Conservation (phyloP, 208 protist genomes). For the Leishmania braziliensis region DNA sequence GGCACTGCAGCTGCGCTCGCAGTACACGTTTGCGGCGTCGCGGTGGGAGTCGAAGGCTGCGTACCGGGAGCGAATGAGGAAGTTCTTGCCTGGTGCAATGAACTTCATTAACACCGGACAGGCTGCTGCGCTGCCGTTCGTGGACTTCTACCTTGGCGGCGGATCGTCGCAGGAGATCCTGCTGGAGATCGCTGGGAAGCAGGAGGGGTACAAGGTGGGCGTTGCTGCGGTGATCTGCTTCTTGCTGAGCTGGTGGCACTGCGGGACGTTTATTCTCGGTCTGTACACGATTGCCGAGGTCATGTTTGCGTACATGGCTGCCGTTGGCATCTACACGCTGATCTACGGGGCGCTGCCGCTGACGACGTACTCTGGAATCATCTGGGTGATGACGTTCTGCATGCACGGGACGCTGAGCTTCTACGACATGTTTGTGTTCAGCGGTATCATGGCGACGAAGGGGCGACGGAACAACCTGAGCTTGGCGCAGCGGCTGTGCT, state of each 20-base stretch:
- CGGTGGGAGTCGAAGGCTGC: not conserved
- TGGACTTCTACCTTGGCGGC: slow-evolving; percentile 40
- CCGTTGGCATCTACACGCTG: slow-evolving; percentile 41
- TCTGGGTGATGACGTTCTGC: slow-evolving; percentile 60
- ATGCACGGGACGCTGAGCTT: slow-evolving; percentile 66
- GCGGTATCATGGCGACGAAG: slow-evolving; percentile 60
- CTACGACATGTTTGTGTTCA: slow-evolving; percentile 69
- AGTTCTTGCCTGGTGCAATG: slow-evolving; percentile 22
- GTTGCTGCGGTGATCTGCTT: slow-evolving; percentile 42
- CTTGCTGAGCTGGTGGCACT: slow-evolving; percentile 43
- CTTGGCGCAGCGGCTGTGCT: slow-evolving; percentile 66
- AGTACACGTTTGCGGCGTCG: slow-evolving; percentile 40
- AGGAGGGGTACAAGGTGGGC: slow-evolving; percentile 48
- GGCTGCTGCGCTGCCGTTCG: not conserved
- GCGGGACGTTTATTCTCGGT: slow-evolving; percentile 37
- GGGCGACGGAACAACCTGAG: slow-evolving; percentile 61
- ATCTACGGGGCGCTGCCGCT: slow-evolving; percentile 47
- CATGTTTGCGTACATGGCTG: slow-evolving; percentile 42
- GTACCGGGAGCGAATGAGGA: slow-evolving; percentile 15
- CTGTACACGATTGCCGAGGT: slow-evolving; percentile 42
- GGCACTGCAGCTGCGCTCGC: slow-evolving; percentile 33
- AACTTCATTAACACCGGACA: slow-evolving; percentile 16
- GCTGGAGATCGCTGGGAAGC: slow-evolving; percentile 19
- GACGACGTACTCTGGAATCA: slow-evolving; percentile 41
- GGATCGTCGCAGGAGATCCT: slow-evolving; percentile 32